Conservation (phyloP, 805 yeast genomes). For the Brettanomyces sp. region DNA sequence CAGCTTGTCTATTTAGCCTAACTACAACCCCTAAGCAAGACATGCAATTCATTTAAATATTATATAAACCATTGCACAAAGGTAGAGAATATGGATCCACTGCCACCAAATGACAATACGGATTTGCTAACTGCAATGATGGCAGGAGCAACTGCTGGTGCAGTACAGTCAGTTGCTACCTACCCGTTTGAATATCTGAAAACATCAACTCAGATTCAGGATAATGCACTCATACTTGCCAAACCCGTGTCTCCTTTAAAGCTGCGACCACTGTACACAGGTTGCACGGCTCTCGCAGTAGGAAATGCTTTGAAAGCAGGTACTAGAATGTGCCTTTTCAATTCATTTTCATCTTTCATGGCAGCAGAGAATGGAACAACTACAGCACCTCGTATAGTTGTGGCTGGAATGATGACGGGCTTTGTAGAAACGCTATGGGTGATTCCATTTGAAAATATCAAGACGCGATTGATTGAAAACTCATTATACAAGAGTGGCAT, state of each 20-base stretch:
- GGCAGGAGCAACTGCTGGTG: constrained; percentile 55
- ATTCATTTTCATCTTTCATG: constrained; percentile 63
- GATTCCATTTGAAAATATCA: constrained; percentile 85
- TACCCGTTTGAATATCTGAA: constrained; percentile 68
- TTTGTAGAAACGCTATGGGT: constrained; percentile 71
- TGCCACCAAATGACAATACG: constrained; percentile 20
- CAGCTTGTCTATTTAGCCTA: too few species aligned
- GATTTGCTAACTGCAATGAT: constrained; percentile 48
- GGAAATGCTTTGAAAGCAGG: constrained; percentile 71
- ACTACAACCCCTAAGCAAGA: too few species aligned
- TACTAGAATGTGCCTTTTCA: constrained; percentile 66
- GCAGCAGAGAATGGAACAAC: constrained; percentile 49
- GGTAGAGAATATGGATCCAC: constrained; percentile 15
- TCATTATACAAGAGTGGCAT: constrained; percentile 29
- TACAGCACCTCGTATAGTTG: constrained; percentile 70
- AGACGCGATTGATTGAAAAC: constrained; percentile 72
- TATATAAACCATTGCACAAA: too few species aligned
- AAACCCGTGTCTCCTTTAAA: constrained; percentile 19
- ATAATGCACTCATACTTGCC: constrained; percentile 23
- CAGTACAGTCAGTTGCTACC: constrained; percentile 51
- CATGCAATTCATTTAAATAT: too few species aligned
- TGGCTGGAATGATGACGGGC: constrained; percentile 82
- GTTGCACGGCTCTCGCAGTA: constrained; percentile 65
- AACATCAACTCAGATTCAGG: constrained; percentile 53
- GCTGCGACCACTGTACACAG: constrained; percentile 32